These are phyloP conservation scores for Pleurotus sapidus DNA, from an alignment of 768 basidiomycete genomes.

Conservation along the genomic window DNA sequence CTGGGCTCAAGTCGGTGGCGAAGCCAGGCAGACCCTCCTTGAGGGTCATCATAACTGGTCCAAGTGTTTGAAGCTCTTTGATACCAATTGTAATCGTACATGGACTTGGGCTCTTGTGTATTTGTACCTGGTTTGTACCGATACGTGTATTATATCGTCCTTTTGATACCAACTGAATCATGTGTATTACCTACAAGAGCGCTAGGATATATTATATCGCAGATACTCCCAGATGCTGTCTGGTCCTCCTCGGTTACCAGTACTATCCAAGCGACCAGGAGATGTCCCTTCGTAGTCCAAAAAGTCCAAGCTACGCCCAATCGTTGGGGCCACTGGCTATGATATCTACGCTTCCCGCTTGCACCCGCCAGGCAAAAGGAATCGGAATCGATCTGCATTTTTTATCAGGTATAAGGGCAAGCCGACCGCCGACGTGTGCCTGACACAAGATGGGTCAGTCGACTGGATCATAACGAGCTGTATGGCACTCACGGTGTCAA, in stretches of 20 bases:
- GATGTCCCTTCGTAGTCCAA: no score
- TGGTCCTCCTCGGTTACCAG: no score
- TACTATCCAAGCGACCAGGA: no score
- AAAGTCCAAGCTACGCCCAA: not conserved
- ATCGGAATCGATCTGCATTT: conserved; percentile 46
- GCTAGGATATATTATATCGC: no score
- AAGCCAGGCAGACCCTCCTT: conserved; percentile 2
- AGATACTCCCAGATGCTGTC: no score
- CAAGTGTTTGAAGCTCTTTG: not conserved
- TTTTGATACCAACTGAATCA: no score
- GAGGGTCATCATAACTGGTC: conserved; percentile 1
- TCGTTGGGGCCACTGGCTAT: not conserved
- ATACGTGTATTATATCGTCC: no score
- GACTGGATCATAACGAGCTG: not conserved
- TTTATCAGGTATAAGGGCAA: conserved; percentile 51
- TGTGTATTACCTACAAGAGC: no score
- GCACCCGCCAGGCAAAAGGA: conserved; percentile 56
- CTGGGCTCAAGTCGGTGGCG: not conserved
- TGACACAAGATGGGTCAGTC: conserved; percentile 9
- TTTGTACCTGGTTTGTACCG: no score
- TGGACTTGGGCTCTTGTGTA: no score
- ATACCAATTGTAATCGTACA: no score
- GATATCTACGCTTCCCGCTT: conserved; percentile 22
- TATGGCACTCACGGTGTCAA: conserved; percentile 42
- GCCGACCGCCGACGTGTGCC: conserved; percentile 44